These are phyloP conservation scores for Blastobotrys terrestris DNA, from an alignment of 805 yeast species.

Conservation along the genomic window DNA sequence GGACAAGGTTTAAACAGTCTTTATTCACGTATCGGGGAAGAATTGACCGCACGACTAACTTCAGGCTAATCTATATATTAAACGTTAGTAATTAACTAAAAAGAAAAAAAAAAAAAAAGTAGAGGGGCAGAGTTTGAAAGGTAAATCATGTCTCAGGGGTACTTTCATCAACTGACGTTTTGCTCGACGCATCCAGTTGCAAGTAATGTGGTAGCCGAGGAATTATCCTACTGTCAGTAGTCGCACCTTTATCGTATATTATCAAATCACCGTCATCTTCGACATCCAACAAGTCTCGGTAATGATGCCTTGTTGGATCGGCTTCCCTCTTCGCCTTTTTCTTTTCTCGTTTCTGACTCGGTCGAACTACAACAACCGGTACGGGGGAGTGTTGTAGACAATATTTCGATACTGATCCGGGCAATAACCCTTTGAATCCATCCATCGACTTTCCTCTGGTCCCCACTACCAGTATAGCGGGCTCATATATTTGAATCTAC, in stretches of 20 bases:
- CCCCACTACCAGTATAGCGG: slow-evolving; percentile 41
- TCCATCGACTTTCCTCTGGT: slow-evolving; percentile 37
- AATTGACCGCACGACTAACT: too few species aligned
- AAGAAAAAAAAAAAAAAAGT: too few species aligned
- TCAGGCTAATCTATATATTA: too few species aligned
- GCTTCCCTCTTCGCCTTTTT: slow-evolving; percentile 29
- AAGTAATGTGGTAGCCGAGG: not conserved
- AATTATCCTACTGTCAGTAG: not conserved
- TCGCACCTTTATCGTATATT: not conserved
- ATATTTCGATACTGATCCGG: slow-evolving; percentile 43
- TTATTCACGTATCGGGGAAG: too few species aligned
- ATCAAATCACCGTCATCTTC: not conserved
- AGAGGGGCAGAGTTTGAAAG: not conserved
- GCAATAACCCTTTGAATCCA: slow-evolving; percentile 37
- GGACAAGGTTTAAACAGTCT: too few species aligned
- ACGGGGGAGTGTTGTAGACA: slow-evolving; percentile 42
- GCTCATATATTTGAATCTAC: slow-evolving; percentile 39
- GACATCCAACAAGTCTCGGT: not conserved
- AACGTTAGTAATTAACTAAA: too few species aligned
- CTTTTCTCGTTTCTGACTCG: slow-evolving; percentile 31
- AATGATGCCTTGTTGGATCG: slow-evolving; percentile 19
- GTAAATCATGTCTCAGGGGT: not conserved
- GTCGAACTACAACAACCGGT: slow-evolving; percentile 43
- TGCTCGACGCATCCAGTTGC: not conserved
- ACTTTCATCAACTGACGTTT: not conserved